phyloP scores from a whole-genome alignment of 2,329 filamentous ascomycete species.

The Colletotrichum magnum region DNA sequence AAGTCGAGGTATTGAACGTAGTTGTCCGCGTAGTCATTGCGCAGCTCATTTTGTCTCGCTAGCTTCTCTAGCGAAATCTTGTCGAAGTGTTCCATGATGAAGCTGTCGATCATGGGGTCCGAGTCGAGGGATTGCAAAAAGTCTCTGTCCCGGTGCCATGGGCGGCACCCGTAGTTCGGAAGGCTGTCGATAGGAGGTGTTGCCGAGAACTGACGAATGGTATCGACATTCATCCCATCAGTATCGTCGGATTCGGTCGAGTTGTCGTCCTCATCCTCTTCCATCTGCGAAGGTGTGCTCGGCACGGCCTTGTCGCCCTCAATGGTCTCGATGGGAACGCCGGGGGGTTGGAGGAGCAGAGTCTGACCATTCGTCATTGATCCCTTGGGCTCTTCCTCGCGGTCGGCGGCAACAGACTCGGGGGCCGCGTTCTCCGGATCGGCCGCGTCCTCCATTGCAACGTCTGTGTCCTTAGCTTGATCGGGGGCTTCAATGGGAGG shows the following conservation, averaged over 20 bases:
- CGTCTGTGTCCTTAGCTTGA: conserved; percentile 38
- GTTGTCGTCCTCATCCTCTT: conserved; percentile 63
- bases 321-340: conserved; percentile 41
- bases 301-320: conserved; percentile 48
- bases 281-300: conserved; percentile 64
- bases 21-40: conserved; percentile 59
- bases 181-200: conserved; percentile 70
- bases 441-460: conserved; percentile 40
- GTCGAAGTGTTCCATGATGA: conserved; percentile 61
- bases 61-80: conserved; percentile 55
- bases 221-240: conserved; percentile 63
- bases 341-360: conserved; percentile 28
- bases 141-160: conserved; percentile 64
- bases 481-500: conserved; percentile 18
- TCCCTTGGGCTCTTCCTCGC: conserved; percentile 17
- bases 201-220: conserved; percentile 64
- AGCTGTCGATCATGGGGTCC: conserved; percentile 57
- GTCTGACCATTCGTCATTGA: conserved; percentile 22
- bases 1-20: conserved; percentile 69
- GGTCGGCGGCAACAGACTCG: background rate
- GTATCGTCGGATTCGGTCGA: conserved; percentile 70
- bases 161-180: conserved; percentile 60
- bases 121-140: conserved; percentile 60
- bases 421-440: conserved; percentile 47
- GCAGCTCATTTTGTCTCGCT: conserved; percentile 55